Percentiles rank a stretch among this genome's conserved stretches.
phyloP scores from a whole-genome alignment of 177 flowering plant species.

The Vitis hybrid region DNA sequence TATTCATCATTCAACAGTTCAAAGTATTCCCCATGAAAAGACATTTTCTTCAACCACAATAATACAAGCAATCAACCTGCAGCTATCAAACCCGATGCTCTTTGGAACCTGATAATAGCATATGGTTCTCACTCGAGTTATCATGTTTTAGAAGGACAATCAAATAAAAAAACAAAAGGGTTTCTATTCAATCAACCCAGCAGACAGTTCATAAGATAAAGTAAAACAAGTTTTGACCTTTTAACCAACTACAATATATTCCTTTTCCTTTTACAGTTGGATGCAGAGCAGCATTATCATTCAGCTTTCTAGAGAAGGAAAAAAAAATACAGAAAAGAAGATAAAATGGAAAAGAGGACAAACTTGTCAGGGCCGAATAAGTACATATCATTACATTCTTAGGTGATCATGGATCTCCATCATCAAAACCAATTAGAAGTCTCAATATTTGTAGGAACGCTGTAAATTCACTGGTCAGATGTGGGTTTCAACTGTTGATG shows the following conservation, averaged over 20 bases:
- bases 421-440: conserved; percentile 6
- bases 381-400: conserved; percentile 4
- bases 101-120: conserved; percentile 3
- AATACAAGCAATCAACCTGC: no score
- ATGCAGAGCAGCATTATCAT: not conserved
- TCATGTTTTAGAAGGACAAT: conserved; percentile 3
- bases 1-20: no score
- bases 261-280: not conserved
- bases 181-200: not conserved
- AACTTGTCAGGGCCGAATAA: not conserved
- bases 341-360: conserved; percentile 1
- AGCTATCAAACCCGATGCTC: not conserved
- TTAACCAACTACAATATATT: not conserved
- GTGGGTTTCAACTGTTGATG: conserved; percentile 35
- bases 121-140: not conserved
- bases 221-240: not conserved
- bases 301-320: not conserved
- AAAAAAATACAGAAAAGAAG: conserved; percentile 1
- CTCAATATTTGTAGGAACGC: not conserved
- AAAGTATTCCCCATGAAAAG: no score
- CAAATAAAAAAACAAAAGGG: not conserved
- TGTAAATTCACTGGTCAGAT: conserved; percentile 33
- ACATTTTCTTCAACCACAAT: no score
- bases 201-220: not conserved
- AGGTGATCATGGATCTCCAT: conserved; percentile 2